phyloP scores from a whole-genome alignment of 2,329 filamentous ascomycete genomes.

The Talaromyces pinophilus region DNA sequence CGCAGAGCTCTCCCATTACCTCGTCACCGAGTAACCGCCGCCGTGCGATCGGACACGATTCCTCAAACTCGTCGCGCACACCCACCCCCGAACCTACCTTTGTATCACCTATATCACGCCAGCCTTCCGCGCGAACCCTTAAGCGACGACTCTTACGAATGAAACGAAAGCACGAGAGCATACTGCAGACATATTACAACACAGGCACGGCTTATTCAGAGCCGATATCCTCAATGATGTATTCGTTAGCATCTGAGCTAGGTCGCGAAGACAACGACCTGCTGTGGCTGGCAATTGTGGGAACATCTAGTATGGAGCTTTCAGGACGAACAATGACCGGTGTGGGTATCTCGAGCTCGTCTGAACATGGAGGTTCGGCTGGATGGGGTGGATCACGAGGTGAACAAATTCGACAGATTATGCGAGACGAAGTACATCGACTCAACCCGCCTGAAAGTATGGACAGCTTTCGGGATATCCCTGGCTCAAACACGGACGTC shows the following conservation, averaged over 20 bases:
- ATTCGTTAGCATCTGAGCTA: slow-evolving; percentile 89
- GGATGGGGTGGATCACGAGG: slow-evolving; percentile 83
- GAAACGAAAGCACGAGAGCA: slow-evolving; percentile 72
- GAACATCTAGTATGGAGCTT: slow-evolving; percentile 89
- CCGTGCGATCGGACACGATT: slow-evolving; percentile 42
- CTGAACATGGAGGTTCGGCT: slow-evolving; percentile 55
- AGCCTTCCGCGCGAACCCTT: slow-evolving; percentile 70
- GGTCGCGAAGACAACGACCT: slow-evolving; percentile 96
- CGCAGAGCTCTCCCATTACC: slow-evolving; percentile 43
- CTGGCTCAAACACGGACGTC: slow-evolving; percentile 71
- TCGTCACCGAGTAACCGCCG: slow-evolving; percentile 44
- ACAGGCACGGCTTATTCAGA: slow-evolving; percentile 90
- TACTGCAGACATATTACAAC: slow-evolving; percentile 80
- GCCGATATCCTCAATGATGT: slow-evolving; percentile 90
- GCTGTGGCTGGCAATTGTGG: slow-evolving; percentile 91
- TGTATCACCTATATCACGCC: slow-evolving; percentile 51
- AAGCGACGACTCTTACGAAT: slow-evolving; percentile 73
- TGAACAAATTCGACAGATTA: slow-evolving; percentile 77
- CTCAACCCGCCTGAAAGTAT: slow-evolving; percentile 75
- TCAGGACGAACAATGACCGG: slow-evolving; percentile 84
- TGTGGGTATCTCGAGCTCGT: slow-evolving; percentile 63
- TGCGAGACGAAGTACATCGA: slow-evolving; percentile 91
- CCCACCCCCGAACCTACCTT: slow-evolving; percentile 47
- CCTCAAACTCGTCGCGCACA: slow-evolving; percentile 50
- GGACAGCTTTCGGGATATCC: slow-evolving; percentile 61